Base-by-base conservation (phyloP, 2,329 filamentous ascomycete species). In the Nemania sp. region DNA sequence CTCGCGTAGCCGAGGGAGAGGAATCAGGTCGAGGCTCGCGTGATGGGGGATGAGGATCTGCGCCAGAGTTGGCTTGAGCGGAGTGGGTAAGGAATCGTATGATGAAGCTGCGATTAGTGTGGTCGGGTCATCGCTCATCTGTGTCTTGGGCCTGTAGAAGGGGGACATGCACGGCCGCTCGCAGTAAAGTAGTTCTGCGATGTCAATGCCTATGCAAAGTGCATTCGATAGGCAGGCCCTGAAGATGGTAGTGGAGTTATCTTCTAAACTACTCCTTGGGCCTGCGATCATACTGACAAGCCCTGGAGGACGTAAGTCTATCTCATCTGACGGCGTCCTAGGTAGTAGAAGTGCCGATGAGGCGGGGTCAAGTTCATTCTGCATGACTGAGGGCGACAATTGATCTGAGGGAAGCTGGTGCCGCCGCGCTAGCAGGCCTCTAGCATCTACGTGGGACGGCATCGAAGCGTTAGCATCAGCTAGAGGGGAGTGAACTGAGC, bases 1-100 rank as follows among this genome's bases (percentile, higher is more conserved):
- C 3, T 66, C 64, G 2, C 72, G 64, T 6, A 75, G 57, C 1
- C 46, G 30, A 0, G 72, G 71, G 6, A 73, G 57, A 0, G 72
- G 72, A 5, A 74, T 60, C 3, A 74, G 44, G 48, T 74, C 72
- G 11, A 75, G 52, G 24, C 67, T 66, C 0, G 70, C 65, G 50
- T 72, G 70, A 47, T 74, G 72, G 11, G 70, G 68, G 36, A 70
- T 62, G 9, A 74, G 58, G 9, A 75, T 67, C 55, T 75, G 73
- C 2, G 69, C 63, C 23, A 70, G 54, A 0, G 72, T 75, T 2
- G 72, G 72, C 17, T 63, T 69, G 0, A 75, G 61, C 46, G 71
- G 62, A 4, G 60, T 22, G 8, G 73, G 72, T 2, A 68, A 60
- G 2, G 54, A 61, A 19, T 40, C 41, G 9, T 49, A 17, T 6